These are phyloP conservation scores for Syzygium aromaticum DNA, from an alignment of 345 rosid species.

Conservation along the genomic window DNA sequence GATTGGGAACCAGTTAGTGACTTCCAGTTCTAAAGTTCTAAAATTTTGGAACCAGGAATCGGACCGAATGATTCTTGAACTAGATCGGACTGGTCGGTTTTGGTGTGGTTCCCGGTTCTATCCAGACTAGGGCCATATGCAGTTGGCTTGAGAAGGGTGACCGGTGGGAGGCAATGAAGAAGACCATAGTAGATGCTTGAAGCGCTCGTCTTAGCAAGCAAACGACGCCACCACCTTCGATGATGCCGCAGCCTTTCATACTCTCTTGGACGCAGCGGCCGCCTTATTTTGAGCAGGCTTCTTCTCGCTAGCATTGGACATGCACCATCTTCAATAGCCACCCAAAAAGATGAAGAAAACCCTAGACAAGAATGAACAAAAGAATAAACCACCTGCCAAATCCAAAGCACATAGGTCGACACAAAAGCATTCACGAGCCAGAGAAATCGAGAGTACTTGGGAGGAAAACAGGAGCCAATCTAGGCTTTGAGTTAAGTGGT, in stretches of 20 bases:
- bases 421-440: neutral
- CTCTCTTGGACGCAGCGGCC: slow-evolving; percentile 92
- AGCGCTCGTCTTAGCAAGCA: slow-evolving; percentile 1
- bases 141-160: no score
- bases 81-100: neutral
- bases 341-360: neutral
- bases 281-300: slow-evolving; percentile 99
- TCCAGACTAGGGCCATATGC: no score
- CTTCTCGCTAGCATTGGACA: slow-evolving; percentile 99
- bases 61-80: neutral
- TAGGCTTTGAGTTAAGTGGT: neutral
- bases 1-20: accelerated
- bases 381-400: neutral
- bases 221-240: slow-evolving; percentile 33
- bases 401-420: neutral
- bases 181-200: no score
- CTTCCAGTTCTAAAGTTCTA: neutral
- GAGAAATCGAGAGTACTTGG: neutral
- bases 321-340: slow-evolving; percentile 46
- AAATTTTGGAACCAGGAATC: no score
- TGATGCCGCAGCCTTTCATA: slow-evolving; percentile 57
- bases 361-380: neutral
- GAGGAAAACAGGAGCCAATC: neutral
- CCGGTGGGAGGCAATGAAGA: no score
- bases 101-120: no score